These are phyloP conservation scores for Irpex sp. DNA, from an alignment of 1,284 basidiomycete genomes.

Conservation along the genomic window DNA sequence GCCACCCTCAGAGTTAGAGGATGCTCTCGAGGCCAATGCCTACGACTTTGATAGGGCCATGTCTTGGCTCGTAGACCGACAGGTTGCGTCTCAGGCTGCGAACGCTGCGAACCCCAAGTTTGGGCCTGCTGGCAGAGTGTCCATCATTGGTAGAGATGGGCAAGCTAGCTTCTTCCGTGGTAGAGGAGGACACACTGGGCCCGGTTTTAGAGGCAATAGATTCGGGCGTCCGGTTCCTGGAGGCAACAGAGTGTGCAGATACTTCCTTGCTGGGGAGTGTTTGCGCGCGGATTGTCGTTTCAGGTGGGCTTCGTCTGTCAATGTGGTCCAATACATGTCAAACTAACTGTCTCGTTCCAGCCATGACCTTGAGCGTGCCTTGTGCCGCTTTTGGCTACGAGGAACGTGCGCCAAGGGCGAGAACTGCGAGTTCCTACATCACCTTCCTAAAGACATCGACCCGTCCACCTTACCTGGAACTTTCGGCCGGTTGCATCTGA, in stretches of 20 bases:
- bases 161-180: slow-evolving; percentile 34
- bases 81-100: slow-evolving; percentile 37
- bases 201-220: slow-evolving; percentile 44
- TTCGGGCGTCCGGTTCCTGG: slow-evolving; percentile 55
- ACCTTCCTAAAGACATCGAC: slow-evolving; percentile 79
- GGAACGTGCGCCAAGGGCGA: slow-evolving; percentile 96
- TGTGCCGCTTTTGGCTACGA: slow-evolving; percentile 97
- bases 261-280: slow-evolving; percentile 96
- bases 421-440: slow-evolving; percentile 87
- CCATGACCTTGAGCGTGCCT: slow-evolving; percentile 87
- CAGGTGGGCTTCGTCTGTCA: slow-evolving; percentile 50
- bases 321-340: neutral
- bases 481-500: slow-evolving; percentile 68
- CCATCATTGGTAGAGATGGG: slow-evolving; percentile 53
- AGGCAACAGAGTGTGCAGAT: slow-evolving; percentile 85
- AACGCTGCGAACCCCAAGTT: neutral
- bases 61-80: slow-evolving; percentile 84
- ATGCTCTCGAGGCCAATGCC: slow-evolving; percentile 82
- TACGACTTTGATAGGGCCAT: slow-evolving; percentile 96
- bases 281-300: slow-evolving; percentile 95
- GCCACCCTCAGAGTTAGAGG: slow-evolving; percentile 88
- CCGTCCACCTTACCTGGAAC: slow-evolving; percentile 63
- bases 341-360: slow-evolving; percentile 33
- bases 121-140: slow-evolving; percentile 56
- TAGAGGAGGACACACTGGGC: slow-evolving; percentile 34